A percentile compares a stretch with the other conserved stretches of the same genome.
These are phyloP conservation scores for Cytospora schulzeri DNA, from an alignment of 2,329 filamentous ascomycete species.

Conservation along the genomic window DNA sequence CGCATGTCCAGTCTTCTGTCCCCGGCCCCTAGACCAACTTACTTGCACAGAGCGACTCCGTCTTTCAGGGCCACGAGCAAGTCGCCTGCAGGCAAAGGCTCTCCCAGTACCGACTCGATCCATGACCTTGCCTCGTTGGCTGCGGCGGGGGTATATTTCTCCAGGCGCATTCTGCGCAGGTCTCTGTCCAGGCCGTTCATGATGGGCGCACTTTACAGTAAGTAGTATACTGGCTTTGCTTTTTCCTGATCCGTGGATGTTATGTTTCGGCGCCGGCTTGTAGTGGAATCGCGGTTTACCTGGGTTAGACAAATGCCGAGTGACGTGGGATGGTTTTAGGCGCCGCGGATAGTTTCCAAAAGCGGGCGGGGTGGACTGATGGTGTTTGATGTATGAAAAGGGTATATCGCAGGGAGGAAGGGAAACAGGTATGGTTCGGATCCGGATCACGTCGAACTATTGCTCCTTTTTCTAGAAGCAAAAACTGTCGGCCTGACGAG, in stretches of 20 bases:
- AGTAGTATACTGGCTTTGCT: background rate
- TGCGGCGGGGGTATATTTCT: conserved; percentile 88
- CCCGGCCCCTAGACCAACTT: conserved; percentile 38
- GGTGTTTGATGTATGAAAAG: background rate
- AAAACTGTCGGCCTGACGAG: background rate
- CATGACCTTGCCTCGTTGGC: conserved; percentile 82
- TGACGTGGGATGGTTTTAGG: background rate
- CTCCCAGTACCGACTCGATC: conserved; percentile 81
- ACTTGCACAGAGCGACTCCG: conserved; percentile 92
- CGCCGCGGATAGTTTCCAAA: background rate
- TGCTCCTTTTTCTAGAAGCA: background rate
- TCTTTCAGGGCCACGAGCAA: conserved; percentile 86
- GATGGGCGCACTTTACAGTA: conserved; percentile 23
- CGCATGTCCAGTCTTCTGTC: background rate
- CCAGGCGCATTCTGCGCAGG: conserved; percentile 87
- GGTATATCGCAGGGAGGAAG: background rate
- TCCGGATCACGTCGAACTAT: background rate
- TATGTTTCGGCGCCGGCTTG: background rate
- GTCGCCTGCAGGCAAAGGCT: conserved; percentile 71
- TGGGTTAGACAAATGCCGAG: background rate
- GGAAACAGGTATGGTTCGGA: background rate
- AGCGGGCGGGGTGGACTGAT: background rate
- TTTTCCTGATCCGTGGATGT: background rate
- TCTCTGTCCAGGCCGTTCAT: conserved; percentile 98
- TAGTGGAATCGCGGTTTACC: background rate